Conservation (phyloP, 345 rosid genomes). For the Heritiera littoralis region DNA sequence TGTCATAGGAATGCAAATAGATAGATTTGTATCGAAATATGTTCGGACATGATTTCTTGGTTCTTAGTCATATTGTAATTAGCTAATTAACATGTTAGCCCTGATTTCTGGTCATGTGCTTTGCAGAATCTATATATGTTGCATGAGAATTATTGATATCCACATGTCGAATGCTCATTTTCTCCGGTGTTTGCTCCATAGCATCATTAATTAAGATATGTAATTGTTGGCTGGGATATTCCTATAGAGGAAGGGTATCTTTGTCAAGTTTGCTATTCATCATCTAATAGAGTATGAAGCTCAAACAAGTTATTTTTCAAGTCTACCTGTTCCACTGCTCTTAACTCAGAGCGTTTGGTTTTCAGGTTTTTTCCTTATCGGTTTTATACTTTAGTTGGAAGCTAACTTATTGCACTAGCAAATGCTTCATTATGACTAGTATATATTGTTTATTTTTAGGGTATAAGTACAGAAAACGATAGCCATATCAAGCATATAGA, state of each 20-base stretch:
- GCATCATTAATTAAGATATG: background rate
- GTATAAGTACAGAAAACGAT: background rate
- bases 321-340: background rate
- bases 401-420: background rate
- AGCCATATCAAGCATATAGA: background rate
- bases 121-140: background rate
- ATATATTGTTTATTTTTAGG: background rate
- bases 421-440: background rate
- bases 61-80: background rate
- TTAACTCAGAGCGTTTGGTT: background rate
- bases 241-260: background rate
- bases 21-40: background rate
- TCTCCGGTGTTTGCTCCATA: background rate
- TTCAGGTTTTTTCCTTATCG: background rate
- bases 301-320: background rate
- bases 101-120: background rate
- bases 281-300: background rate
- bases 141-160: background rate
- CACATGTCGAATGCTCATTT: background rate
- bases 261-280: background rate
- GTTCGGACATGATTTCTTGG: background rate
- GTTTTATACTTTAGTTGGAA: background rate
- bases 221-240: background rate
- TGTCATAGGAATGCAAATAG: background rate
- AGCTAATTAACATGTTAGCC: background rate